These are phyloP conservation scores for Meyerozyma guilliermondii DNA, from an alignment of 1,139 yeast genomes.

Conservation along the genomic window DNA sequence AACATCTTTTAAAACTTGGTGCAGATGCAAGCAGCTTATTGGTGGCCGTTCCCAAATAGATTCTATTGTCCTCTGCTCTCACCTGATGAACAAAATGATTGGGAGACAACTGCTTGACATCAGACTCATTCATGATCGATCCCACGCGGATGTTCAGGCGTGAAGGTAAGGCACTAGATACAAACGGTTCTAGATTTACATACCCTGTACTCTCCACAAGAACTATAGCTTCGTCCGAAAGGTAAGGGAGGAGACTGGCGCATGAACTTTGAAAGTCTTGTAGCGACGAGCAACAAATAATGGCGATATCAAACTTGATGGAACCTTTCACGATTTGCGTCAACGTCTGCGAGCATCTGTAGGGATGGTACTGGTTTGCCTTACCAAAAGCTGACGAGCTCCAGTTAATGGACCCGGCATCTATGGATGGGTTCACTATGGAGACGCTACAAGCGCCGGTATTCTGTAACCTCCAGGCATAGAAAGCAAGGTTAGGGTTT, in stretches of 20 bases:
- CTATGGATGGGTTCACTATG: conserved; percentile 17
- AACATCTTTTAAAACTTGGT: conserved; percentile 22
- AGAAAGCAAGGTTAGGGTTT: conserved; percentile 46
- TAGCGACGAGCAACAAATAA: conserved; percentile 33
- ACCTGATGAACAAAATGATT: conserved; percentile 24
- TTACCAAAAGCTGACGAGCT: conserved; percentile 4
- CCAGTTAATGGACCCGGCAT: conserved; percentile 5
- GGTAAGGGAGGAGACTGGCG: conserved; percentile 20
- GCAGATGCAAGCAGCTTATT: conserved; percentile 12
- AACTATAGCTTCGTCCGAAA: conserved; percentile 40
- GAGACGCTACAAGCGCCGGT: conserved; percentile 35
- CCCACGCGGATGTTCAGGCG: conserved; percentile 38
- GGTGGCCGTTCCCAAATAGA: conserved; percentile 35
- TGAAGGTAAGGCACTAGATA: conserved; percentile 30
- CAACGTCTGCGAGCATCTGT: conserved; percentile 6
- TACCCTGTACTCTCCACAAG: conserved; percentile 68
- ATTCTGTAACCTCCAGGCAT: conserved; percentile 44
- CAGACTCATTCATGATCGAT: conserved; percentile 63
- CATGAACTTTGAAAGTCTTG: conserved; percentile 38
- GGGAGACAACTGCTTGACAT: conserved; percentile 39
- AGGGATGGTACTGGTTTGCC: conserved; percentile 6
- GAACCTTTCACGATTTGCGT: conserved; percentile 14
- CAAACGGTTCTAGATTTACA: conserved; percentile 67
- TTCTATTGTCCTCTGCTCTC: conserved; percentile 31
- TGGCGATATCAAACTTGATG: conserved; percentile 28